Base-by-base conservation (phyloP, 495 filamentous ascomycete species). In the Gamarada debralockiae region DNA sequence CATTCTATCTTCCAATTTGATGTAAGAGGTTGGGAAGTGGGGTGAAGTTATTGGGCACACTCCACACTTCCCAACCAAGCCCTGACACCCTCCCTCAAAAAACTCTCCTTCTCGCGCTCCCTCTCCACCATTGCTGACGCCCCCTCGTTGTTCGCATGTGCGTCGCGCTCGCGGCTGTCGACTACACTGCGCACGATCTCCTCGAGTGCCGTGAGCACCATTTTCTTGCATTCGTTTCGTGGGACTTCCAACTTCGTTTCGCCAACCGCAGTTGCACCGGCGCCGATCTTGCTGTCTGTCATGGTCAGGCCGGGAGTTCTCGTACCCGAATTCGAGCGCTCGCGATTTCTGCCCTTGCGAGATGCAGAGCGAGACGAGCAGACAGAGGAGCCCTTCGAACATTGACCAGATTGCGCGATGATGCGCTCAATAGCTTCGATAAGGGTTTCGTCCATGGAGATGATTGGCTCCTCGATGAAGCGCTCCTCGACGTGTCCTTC, bases 371-470 rank as follows among this genome's bases (percentile, higher is more conserved):
- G 40, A 69, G 73, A 42, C 64, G 68, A 36, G 72, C 76, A 41
- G 73, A 76, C 21, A 69, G 72, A 20, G 70, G 46, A 50, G 3
- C 17, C n/a, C 15, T 59, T 59, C 17, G 56, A 60, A 3, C 25
- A 41, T 20, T 54, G 39, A 12, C 53, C 54, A 9, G 53, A 52
- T 38, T 74, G 69, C 20, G 74, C 75, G 23, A 92, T 78, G 39
- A 92, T 82, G 27, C 79, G 79, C 61, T 93, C 89, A 5, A 93
- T 77, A 2, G 87, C 89, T 51, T 91, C 86, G 20, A 87, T 78
- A 0, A 95, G 75, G 3, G 76, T 81, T 34, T 82, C 81, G 61
- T 93, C 89, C 14, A 89, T 76, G 50, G 82, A 82, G 66, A 89
- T 81, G 46, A 93, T 73, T 6, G 79, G 73, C 63, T 95, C 88